Conservation (phyloP, 2,329 filamentous ascomycete species). For the Penicillium brevicompactum region DNA sequence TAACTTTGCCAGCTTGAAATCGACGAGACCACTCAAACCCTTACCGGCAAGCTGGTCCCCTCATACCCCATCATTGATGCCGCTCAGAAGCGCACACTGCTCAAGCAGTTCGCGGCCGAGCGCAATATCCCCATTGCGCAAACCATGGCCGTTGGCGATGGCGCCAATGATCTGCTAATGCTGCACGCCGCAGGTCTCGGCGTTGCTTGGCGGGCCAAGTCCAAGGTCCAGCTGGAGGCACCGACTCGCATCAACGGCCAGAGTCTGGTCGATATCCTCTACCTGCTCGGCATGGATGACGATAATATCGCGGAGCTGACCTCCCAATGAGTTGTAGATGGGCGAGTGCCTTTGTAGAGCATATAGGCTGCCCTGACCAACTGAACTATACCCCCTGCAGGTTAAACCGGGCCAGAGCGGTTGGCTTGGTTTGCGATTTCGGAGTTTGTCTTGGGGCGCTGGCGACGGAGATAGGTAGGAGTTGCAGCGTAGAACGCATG, state of each 20-base stretch:
- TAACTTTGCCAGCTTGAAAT: conserved; percentile 49
- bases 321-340: conserved; percentile 13
- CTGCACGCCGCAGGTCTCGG: conserved; percentile 63
- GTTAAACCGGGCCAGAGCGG: background rate
- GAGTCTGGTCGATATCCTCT: conserved; percentile 60
- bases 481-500: background rate
- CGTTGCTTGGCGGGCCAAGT: conserved; percentile 66
- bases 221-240: conserved; percentile 63
- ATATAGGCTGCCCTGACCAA: background rate
- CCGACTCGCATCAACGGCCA: conserved; percentile 61
- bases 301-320: conserved; percentile 52
- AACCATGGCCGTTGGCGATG: conserved; percentile 63
- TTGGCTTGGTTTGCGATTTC: background rate
- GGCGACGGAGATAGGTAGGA: background rate
- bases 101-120: conserved; percentile 57
- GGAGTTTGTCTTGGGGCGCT: background rate
- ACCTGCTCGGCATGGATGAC: conserved; percentile 57
- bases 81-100: conserved; percentile 57
- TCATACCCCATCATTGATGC: conserved; percentile 61
- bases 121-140: conserved; percentile 58
- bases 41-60: conserved; percentile 61
- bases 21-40: conserved; percentile 46
- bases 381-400: conserved; percentile 1
- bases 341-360: background rate
- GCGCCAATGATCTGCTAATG: conserved; percentile 68